Conservation (phyloP, 805 yeast species). For the Zygosaccharomyces siamensis region DNA sequence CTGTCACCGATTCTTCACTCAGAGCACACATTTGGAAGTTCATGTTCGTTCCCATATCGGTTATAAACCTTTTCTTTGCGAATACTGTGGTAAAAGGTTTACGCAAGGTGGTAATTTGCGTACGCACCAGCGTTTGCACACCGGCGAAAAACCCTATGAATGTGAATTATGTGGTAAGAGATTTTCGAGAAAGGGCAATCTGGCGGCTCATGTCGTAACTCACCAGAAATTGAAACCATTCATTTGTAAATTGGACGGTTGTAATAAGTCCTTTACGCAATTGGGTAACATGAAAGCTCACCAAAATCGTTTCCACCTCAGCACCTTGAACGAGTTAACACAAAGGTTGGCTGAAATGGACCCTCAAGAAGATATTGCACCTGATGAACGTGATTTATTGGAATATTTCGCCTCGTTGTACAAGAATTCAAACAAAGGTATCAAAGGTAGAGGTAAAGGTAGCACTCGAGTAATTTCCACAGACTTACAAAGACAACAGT, state of each 20-base stretch:
- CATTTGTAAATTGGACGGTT: constrained; percentile 72
- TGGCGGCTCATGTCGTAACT: constrained; percentile 80
- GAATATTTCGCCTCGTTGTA: constrained; percentile 77
- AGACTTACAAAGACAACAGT: constrained; percentile 7
- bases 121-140: constrained; percentile 80
- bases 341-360: constrained; percentile 60
- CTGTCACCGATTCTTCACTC: constrained; percentile 77
- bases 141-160: constrained; percentile 86
- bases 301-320: constrained; percentile 82
- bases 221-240: constrained; percentile 77
- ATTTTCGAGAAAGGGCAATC: constrained; percentile 87
- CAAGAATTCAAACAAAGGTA: constrained; percentile 86
- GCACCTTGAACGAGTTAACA: constrained; percentile 64
- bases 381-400: constrained; percentile 62
- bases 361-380: constrained; percentile 47
- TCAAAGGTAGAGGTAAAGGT: constrained; percentile 79
- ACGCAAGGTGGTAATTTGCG: constrained; percentile 88
- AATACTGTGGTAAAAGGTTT: constrained; percentile 71
- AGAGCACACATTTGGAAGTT: constrained; percentile 86
- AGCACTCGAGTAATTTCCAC: constrained; percentile 19
- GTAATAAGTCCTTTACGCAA: constrained; percentile 84
- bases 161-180: constrained; percentile 72
- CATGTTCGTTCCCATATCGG: constrained; percentile 87
- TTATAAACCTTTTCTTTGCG: constrained; percentile 75
- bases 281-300: constrained; percentile 91